Evolutionary conservation across 106 monocot species (phyloP).

Genomic region (Apostasia shenzhenica): DNA sequence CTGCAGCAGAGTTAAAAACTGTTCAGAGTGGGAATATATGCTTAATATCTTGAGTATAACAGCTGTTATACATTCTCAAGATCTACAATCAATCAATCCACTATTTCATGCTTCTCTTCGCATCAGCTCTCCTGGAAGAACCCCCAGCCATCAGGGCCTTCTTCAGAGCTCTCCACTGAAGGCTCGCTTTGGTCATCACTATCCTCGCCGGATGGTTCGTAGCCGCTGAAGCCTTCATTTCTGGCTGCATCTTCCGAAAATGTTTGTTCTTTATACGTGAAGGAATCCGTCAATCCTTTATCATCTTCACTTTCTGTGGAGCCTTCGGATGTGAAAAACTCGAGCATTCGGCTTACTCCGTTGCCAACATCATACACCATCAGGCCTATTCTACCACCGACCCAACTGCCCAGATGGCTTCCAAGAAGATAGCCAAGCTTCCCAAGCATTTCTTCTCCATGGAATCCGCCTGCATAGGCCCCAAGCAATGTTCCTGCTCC

Average conservation of each 20-base stretch:
- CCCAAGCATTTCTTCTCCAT: constrained; percentile 68
- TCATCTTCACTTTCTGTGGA: background rate
- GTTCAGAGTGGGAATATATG: too few relatives aligned
- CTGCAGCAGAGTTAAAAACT: too few relatives aligned
- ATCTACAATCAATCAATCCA: too few relatives aligned
- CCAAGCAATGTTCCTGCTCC: constrained; percentile 71
- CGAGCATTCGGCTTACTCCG: constrained; percentile 41
- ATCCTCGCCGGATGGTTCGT: constrained; percentile 15
- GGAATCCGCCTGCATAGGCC: constrained; percentile 58
- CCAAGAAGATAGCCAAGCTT: constrained; percentile 64
- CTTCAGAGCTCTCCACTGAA: constrained; percentile 16
- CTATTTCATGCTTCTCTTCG: background rate
- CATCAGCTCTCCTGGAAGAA: constrained; percentile 15
- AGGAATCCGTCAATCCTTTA: too few relatives aligned
- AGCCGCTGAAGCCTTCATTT: background rate
- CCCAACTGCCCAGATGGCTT: constrained; percentile 85
- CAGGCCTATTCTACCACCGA: constrained; percentile 74
- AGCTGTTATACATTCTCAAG: too few relatives aligned
- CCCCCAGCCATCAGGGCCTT: constrained; percentile 22
- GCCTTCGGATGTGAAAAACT: constrained; percentile 22
- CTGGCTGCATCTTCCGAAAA: background rate
- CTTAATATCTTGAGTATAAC: too few relatives aligned
- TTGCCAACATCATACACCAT: constrained; percentile 78
- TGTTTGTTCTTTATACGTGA: too few relatives aligned
- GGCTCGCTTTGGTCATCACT: constrained; percentile 12